phyloP scores from a whole-genome alignment of 2,329 filamentous ascomycete genomes.

The Talaromyces sp. region DNA sequence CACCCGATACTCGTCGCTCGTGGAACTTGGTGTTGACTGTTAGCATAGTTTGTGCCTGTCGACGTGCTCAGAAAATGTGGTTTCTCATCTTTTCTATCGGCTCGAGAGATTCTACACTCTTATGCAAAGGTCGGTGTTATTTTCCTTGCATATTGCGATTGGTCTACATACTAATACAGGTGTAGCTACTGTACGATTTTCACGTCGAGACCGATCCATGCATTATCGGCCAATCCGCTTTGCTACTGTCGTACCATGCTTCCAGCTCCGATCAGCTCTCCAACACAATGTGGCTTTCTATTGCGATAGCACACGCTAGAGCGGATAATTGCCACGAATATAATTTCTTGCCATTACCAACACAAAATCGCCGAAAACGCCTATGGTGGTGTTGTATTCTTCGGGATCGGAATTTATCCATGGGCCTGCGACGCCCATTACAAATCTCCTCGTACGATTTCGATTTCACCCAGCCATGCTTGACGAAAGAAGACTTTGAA shows the following conservation, averaged over 20 bases:
- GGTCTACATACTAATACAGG: not conserved
- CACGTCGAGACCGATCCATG: not conserved
- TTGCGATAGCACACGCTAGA: not conserved
- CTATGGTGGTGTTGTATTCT: not conserved
- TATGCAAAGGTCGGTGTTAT: not conserved
- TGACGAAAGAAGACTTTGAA: not conserved
- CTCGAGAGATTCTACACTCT: not conserved
- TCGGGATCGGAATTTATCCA: not conserved
- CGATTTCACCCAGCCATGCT: not conserved
- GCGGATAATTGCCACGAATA: not conserved
- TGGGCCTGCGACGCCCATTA: not conserved
- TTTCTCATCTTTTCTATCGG: not conserved
- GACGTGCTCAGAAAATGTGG: not conserved
- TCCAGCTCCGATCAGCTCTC: not conserved
- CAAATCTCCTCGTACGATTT: not conserved
- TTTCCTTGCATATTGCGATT: not conserved
- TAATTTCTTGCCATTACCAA: not conserved
- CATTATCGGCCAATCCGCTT: not conserved
- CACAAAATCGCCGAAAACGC: not conserved
- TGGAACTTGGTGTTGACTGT: not conserved
- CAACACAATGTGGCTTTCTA: not conserved
- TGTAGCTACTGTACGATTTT: not conserved
- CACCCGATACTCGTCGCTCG: not conserved
- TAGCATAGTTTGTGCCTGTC: not conserved
- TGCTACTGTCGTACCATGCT: not conserved